Conservation (phyloP, 495 filamentous ascomycete genomes). For the Friedmanniomyces simplex region DNA sequence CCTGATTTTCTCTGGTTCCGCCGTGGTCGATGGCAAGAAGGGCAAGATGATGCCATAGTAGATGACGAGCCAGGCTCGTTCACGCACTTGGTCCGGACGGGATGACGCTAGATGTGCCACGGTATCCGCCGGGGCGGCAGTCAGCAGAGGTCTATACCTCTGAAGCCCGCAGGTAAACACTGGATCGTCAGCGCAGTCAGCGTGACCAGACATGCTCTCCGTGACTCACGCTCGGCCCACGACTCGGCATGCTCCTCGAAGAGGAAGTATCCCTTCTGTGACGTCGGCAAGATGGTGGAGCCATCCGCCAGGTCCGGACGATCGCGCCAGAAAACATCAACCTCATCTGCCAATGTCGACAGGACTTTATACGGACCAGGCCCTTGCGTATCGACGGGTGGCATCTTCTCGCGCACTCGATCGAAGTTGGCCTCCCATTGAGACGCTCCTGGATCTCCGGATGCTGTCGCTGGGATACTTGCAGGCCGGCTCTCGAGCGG, state of each 20-base stretch:
- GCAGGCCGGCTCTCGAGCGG: not conserved
- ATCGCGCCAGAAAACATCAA: constrained; percentile 2
- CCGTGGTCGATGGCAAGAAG: not conserved
- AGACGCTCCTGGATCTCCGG: not conserved
- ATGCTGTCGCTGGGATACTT: not conserved
- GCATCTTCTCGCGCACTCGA: not conserved
- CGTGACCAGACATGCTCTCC: not conserved
- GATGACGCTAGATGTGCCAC: not conserved
- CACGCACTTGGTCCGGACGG: not conserved
- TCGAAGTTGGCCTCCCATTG: not conserved
- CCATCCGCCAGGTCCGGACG: not conserved
- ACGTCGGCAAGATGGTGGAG: not conserved
- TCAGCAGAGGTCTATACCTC: not conserved
- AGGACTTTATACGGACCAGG: not conserved
- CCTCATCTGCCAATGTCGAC: constrained; percentile 2
- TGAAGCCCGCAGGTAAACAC: not conserved
- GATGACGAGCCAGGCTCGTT: constrained; percentile 13
- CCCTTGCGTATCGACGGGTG: not conserved
- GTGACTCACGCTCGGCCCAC: not conserved
- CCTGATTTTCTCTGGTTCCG: not conserved
- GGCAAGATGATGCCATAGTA: constrained; percentile 4
- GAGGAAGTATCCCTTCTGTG: not conserved
- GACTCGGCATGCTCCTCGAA: not conserved
- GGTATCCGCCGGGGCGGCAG: not conserved
- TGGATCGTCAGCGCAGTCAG: not conserved